Conservation (phyloP, 352 stramenopile genomes). For the Phytophthora macrochlamydospora region DNA sequence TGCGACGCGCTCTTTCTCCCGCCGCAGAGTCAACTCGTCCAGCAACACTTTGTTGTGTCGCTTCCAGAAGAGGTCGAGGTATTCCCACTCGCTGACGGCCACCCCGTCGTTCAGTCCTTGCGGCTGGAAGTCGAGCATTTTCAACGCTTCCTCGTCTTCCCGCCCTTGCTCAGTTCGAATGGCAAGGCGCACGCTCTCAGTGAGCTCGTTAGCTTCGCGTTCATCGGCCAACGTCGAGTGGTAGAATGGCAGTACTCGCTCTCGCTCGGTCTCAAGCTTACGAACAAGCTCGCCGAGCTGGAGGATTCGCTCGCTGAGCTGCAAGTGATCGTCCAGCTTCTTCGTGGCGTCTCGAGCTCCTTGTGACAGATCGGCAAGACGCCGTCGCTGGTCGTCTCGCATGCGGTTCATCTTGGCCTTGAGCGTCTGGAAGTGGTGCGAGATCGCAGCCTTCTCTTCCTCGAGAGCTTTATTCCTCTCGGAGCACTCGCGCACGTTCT, state of each 20-base stretch:
- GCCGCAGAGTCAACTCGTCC: conserved; percentile 91
- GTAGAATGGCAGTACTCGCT: conserved; percentile 92
- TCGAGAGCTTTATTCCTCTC: conserved; percentile 90
- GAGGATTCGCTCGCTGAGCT: conserved; percentile 87
- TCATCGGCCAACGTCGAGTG: conserved; percentile 61
- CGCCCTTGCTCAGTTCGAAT: conserved; percentile 34
- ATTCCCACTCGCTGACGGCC: conserved; percentile 76
- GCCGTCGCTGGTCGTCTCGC: conserved; percentile 80
- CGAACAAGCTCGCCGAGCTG: conserved; percentile 89
- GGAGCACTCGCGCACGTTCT: conserved; percentile 90
- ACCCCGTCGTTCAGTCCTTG: conserved; percentile 60
- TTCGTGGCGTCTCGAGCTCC: conserved; percentile 79
- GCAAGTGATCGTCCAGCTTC: conserved; percentile 68
- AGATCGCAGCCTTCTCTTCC: conserved; percentile 90
- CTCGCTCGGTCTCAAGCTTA: conserved; percentile 92
- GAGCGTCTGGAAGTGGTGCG: conserved; percentile 82
- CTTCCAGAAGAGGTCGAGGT: conserved; percentile 93
- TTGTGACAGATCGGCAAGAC: conserved; percentile 82
- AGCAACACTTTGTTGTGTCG: conserved; percentile 95
- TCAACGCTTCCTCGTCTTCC: conserved; percentile 44
- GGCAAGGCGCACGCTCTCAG: conserved; percentile 60
- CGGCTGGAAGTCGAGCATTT: conserved; percentile 55
- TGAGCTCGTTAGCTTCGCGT: conserved; percentile 64
- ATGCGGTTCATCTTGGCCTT: conserved; percentile 92
- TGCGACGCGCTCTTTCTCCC: conserved; percentile 84